These are phyloP conservation scores for Aspergillus unguis DNA, from an alignment of 2,329 filamentous ascomycete genomes.

Conservation along the genomic window DNA sequence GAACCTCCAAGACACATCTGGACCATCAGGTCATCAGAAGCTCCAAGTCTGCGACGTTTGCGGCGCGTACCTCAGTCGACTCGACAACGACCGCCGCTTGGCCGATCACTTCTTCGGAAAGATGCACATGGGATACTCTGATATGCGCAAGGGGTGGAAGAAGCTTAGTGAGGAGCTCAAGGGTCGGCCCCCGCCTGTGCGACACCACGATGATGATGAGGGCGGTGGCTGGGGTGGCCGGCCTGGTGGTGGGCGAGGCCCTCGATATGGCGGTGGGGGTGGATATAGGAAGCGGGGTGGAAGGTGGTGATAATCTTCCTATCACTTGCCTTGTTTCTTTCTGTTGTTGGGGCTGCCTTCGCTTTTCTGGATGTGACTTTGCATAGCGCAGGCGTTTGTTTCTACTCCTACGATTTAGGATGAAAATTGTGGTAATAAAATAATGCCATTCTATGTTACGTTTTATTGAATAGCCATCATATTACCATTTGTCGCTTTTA, in stretches of 20 bases:
- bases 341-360: conserved; percentile 9
- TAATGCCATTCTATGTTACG: background rate
- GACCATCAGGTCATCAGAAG: conserved; percentile 93
- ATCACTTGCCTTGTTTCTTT: conserved; percentile 1
- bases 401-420: conserved; percentile 25
- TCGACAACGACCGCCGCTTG: conserved; percentile 90
- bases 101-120: conserved; percentile 99
- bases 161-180: conserved; percentile 83
- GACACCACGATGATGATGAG: conserved; percentile 55
- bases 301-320: conserved; percentile 34
- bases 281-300: conserved; percentile 45
- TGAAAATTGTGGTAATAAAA: conserved; percentile 22
- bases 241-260: conserved; percentile 44
- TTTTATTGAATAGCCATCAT: too few relatives aligned
- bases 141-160: conserved; percentile 94
- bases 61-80: conserved; percentile 83
- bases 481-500: background rate
- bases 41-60: conserved; percentile 98
- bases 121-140: conserved; percentile 97
- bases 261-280: conserved; percentile 45
- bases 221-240: conserved; percentile 42
- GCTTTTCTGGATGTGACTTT: conserved; percentile 21
- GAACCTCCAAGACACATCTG: conserved; percentile 83
- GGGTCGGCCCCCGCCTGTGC: conserved; percentile 60
- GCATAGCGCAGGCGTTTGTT: conserved; percentile 45